Evolutionary conservation across 148 eudicot genomes (phyloP), one percentile per base, ranked within the genome.

Genomic region (Rhododendron henanense): DNA sequence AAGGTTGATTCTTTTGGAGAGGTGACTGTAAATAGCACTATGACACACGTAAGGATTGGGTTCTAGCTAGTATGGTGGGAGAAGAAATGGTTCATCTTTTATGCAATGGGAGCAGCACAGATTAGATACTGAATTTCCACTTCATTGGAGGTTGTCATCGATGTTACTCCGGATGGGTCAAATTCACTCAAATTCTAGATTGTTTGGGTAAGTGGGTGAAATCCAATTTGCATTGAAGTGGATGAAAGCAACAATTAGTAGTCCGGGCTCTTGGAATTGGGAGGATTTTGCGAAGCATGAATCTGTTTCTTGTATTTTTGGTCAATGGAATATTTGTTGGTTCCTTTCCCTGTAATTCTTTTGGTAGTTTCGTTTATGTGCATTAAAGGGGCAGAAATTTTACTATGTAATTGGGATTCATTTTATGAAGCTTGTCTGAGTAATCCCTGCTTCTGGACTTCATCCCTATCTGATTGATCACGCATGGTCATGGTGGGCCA

Each of bases 11-110:
- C 78, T 83, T 65, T 25, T 2, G 28, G 8, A 23, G 73, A 37
- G 59, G 41, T n/a, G 55, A 45, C 5, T 69, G 85, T 83, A 83
- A 83, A 83, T 83, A 83, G 85, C 4, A 6, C 65, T 59, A 23
- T 69, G 78, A n/a, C 77, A 65, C 33, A 8, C 19, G 7, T 9
- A 45, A 25, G 53, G 28, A 82, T 82, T 63, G 45, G 47, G n/a
- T 55, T 33, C 35, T 61, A 37, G 25, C 35, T 35, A 25, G 3
- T 16, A 6, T 61, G 19, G 23, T 55, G 21, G 11, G 28, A 41
- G 75, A 25, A 33, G 18, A 50, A 44, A n/a, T 65, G 85, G 11
- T 65, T 44, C 55, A 65, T 83, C 51, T 13, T 83, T 61, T 8
- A 82, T 61, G 74, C 10, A 11, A 63, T 82, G 55, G 77, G 75